Evolutionary conservation across 768 basidiomycete genomes (phyloP), one percentile per base, ranked within the genome.

Genomic region (Hypsizygus marmoreus): DNA sequence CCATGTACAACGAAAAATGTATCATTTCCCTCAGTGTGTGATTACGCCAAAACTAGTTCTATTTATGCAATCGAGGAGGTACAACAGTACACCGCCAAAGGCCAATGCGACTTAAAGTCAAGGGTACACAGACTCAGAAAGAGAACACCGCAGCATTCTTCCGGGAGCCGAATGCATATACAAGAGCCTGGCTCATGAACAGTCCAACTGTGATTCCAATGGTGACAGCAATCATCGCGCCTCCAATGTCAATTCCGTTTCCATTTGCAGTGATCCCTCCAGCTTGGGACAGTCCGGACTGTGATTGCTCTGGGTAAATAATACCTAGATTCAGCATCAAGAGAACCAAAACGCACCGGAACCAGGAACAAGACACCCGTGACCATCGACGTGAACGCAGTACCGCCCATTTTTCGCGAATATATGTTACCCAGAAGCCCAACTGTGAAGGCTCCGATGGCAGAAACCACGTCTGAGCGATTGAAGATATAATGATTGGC

Each of bases 311-410:
- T 17, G 40, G 36, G 35, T 4, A 58, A 40, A 43, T 39, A 26
- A 31, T 40, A 11, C 9, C 14, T 17, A 31, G 31, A 38, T 7
- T 3, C 34, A 28, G 33, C 14, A 43, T 31, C 13, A 14, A n/a
- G 51, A 13, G 10, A 45, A 7, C 34, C 26, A 54, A 39, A 14
- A 76, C 86, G 63, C 61, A 91, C 90, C 10, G 91, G 91, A 19
- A 94, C 89, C 49, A 93, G 70, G 66, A 94, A 91, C 51, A 91
- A 64, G 4, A 94, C 89, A 29, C 90, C 91, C 19, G 91, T 88
- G 30, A 92, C 88, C 91, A 94, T 94, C 2, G 84, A 84, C 8
- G 90, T 91, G 66, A 93, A 93, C 14, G 91, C 91, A 3, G 90
- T 92, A 6, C 90, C 91, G 6, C 86, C 79, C 77, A 88, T 84